A percentile compares a stretch with the other conserved stretches of the same genome.
These are phyloP conservation scores for Chrysoporthe austroafricana DNA, from an alignment of 2,329 filamentous ascomycete genomes.

Conservation along the genomic window DNA sequence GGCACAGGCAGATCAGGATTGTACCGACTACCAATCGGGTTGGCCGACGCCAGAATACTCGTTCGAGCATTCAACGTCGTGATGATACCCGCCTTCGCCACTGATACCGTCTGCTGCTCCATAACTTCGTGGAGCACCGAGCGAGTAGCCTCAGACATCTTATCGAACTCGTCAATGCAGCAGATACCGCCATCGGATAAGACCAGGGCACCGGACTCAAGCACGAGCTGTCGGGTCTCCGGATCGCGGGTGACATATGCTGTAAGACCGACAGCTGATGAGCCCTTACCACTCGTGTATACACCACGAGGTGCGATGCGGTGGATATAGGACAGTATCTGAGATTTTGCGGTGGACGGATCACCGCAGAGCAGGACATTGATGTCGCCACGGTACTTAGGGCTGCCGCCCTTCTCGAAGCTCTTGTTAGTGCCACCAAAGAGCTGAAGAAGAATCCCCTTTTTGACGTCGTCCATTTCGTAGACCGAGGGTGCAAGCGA, in stretches of 20 bases:
- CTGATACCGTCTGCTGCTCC: conserved; percentile 85
- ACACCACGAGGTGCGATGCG: conserved; percentile 91
- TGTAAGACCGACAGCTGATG: conserved; percentile 79
- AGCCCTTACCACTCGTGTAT: conserved; percentile 81
- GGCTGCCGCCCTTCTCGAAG: conserved; percentile 94
- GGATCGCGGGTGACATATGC: conserved; percentile 82
- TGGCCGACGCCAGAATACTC: conserved; percentile 93
- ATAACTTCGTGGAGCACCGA: conserved; percentile 87
- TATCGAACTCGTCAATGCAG: conserved; percentile 86
- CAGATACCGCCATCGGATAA: conserved; percentile 82
- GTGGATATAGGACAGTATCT: conserved; percentile 92
- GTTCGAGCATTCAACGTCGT: conserved; percentile 96
- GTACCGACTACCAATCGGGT: conserved; percentile 97
- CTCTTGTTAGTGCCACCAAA: conserved; percentile 98
- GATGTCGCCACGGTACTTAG: conserved; percentile 95
- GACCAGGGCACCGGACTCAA: conserved; percentile 79
- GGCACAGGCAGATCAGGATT: conserved; percentile 95
- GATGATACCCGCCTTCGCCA: conserved; percentile 91
- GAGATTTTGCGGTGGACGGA: conserved; percentile 94
- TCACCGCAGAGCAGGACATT: conserved; percentile 97
- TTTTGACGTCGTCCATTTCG: conserved; percentile 98
- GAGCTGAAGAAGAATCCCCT: conserved; percentile 93
- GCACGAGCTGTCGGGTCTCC: conserved; percentile 77
- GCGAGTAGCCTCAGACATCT: conserved; percentile 79
- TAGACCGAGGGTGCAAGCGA: conserved; percentile 95